Base-by-base conservation (phyloP, 2,329 filamentous ascomycete species). In the Sporothrix schenckii region DNA sequence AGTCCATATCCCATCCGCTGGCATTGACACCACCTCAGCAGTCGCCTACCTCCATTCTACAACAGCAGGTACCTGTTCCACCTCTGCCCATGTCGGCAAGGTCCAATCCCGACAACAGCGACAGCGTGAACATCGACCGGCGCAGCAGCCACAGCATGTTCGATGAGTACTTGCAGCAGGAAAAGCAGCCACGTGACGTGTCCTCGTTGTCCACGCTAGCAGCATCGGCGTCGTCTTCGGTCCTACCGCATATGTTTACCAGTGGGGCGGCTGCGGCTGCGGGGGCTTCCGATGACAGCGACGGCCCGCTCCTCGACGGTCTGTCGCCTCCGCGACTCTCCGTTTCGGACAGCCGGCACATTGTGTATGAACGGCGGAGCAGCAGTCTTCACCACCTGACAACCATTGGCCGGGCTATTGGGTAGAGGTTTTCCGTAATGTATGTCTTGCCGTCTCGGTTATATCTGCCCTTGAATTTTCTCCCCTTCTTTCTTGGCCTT, bases 241-340 rank as follows among this genome's bases (percentile, higher is more conserved):
- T 34, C 34, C 10, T 41, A 4, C 66, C 66, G n/a, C 66, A 34
- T 7, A 58, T 52, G 27, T 63, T 63, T 47, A 47, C 21, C n/a
- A 41, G 69, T 10, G 47, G 52, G 14, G 44, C 39, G 14, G 34
- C 27, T 9, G 34, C 53, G 49, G 47, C 44, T n/a, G 63, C 53
- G 30, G 66, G 30, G 14, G 34, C 16, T 30, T 44, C 27, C 14
- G 70, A 65, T 24, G 68, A 66, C 39, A 82, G 83, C 7, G 82
- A 87, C 4, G 83, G 86, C 10, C 74, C 81, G 21, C 73, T 82
- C 24, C 72, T 82, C 9, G 82, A 80, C 5, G 84, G 83, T 2
- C 76, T 86, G 5, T 84, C 85, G 24, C 84, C 85, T 2, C 82
- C 83, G 10, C 84, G 84, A 14, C 63, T 60, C n/a, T 47, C 19